Conservation (phyloP, 2,329 filamentous ascomycete genomes). For the Rhynchosporium secalis region DNA sequence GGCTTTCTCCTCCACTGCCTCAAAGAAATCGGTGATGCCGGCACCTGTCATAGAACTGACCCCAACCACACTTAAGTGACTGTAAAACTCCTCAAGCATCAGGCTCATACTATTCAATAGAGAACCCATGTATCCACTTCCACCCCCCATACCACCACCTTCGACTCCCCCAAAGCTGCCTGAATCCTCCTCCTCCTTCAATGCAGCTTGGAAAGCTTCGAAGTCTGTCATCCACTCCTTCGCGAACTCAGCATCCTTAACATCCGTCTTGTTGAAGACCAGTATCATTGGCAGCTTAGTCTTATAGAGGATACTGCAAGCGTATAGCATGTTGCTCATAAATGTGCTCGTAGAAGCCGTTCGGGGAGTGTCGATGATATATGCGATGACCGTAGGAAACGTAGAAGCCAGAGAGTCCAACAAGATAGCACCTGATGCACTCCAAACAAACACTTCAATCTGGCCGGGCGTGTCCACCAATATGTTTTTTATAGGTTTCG, state of each 20-base stretch:
- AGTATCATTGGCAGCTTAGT: conserved; percentile 98
- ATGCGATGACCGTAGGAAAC: conserved; percentile 96
- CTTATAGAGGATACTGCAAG: conserved; percentile 98
- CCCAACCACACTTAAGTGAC: conserved; percentile 86
- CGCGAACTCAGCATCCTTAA: conserved; percentile 85
- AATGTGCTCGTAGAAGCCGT: conserved; percentile 93
- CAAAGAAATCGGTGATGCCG: conserved; percentile 91
- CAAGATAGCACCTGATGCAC: conserved; percentile 88
- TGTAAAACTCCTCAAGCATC: conserved; percentile 96
- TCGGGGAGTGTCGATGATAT: conserved; percentile 94
- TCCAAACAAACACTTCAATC: conserved; percentile 99
- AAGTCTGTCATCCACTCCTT: conserved; percentile 99
- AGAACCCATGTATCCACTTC: conserved; percentile 94
- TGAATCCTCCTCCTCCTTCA: conserved; percentile 75
- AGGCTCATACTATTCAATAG: conserved; percentile 97
- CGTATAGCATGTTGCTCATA: conserved; percentile 99
- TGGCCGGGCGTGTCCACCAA: conserved; percentile 95
- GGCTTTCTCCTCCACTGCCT: conserved; percentile 81
- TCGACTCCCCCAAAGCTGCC: conserved; percentile 76
- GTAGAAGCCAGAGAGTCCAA: conserved; percentile 89
- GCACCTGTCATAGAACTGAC: conserved; percentile 92
- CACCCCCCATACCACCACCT: conserved; percentile 61
- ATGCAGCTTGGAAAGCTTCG: conserved; percentile 86
- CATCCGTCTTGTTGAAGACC: conserved; percentile 98
- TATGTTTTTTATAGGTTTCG: conserved; percentile 74